Percentiles rank a stretch among this genome's conserved stretches.
Evolutionary conservation across 2,329 filamentous ascomycete genomes (phyloP).

Genomic region (Colletotrichum neosansevieriae): DNA sequence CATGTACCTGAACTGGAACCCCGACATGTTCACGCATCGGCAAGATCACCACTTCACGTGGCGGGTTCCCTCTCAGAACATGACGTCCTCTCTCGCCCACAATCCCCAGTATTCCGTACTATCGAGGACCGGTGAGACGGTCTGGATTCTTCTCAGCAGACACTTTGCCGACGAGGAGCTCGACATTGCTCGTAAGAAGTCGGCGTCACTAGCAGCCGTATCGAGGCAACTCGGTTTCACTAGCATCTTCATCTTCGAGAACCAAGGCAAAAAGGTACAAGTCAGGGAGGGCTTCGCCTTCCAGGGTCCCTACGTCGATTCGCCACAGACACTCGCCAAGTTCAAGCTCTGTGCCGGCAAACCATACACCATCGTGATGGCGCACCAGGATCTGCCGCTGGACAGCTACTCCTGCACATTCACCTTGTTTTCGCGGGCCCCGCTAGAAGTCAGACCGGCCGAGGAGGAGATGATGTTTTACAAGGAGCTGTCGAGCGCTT

Average conservation of each 20-base stretch:
- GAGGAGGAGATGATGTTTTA: slow-evolving; percentile 68
- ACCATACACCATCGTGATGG: slow-evolving; percentile 73
- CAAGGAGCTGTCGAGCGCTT: slow-evolving; percentile 72
- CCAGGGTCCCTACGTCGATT: slow-evolving; percentile 90
- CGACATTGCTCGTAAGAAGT: slow-evolving; percentile 62
- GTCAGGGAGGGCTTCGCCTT: slow-evolving; percentile 78
- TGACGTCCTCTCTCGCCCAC: slow-evolving; percentile 68
- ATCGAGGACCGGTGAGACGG: slow-evolving; percentile 67
- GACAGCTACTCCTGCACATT: slow-evolving; percentile 87
- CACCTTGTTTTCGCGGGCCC: slow-evolving; percentile 79
- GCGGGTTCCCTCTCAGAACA: slow-evolving; percentile 68
- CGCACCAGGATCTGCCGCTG: slow-evolving; percentile 82
- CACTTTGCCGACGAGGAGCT: slow-evolving; percentile 83
- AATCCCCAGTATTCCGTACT: slow-evolving; percentile 80
- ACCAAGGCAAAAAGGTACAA: slow-evolving; percentile 77
- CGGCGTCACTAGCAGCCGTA: slow-evolving; percentile 56
- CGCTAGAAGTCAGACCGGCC: slow-evolving; percentile 73
- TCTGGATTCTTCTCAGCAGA: slow-evolving; percentile 88
- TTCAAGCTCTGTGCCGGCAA: slow-evolving; percentile 60
- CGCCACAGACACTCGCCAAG: slow-evolving; percentile 88
- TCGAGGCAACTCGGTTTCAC: slow-evolving; percentile 81
- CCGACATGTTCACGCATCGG: slow-evolving; percentile 80
- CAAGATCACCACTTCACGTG: slow-evolving; percentile 94
- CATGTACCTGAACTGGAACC: slow-evolving; percentile 98
- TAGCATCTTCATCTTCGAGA: slow-evolving; percentile 84